A percentile compares a stretch with the other conserved stretches of the same genome.
These are phyloP conservation scores for Kickxella alabastrina DNA, from an alignment of 192 early-diverging fungal genomes.

Conservation along the genomic window DNA sequence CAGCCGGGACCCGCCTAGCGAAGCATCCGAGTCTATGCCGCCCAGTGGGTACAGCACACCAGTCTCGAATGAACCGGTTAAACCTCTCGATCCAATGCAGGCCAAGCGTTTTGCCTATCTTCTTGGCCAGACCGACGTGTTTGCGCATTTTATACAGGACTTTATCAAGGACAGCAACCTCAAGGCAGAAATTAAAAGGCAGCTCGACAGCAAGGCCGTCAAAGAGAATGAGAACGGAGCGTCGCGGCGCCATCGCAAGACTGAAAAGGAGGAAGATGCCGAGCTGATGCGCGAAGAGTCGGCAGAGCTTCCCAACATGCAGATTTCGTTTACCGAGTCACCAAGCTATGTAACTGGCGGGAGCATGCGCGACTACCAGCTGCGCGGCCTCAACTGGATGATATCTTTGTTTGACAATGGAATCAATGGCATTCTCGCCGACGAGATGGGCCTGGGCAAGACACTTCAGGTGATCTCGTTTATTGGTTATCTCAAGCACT, in stretches of 20 bases:
- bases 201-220: constrained; percentile 44
- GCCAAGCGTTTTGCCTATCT: constrained; percentile 52
- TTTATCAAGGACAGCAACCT: constrained; percentile 54
- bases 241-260: constrained; percentile 84
- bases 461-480: no score
- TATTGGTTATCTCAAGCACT: constrained; percentile 89
- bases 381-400: constrained; percentile 98
- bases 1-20: constrained; percentile 10
- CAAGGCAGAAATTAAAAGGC: constrained; percentile 47
- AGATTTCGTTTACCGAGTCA: constrained; percentile 82
- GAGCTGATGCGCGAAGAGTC: constrained; percentile 82
- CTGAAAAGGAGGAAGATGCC: constrained; percentile 96
- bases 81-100: constrained; percentile 47
- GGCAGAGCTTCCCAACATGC: constrained; percentile 48
- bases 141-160: constrained; percentile 65
- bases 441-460: constrained; percentile 99
- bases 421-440: constrained; percentile 99
- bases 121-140: constrained; percentile 66
- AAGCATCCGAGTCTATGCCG: constrained; percentile 39
- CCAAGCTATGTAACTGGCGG: constrained; percentile 87
- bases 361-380: constrained; percentile 92
- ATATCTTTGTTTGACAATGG: constrained; percentile 92
- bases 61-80: constrained; percentile 17
- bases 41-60: constrained; percentile 50
- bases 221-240: constrained; percentile 9